Evolutionary conservation across 495 filamentous ascomycete genomes (phyloP).

Genomic region (Alectoria sarmentosa): DNA sequence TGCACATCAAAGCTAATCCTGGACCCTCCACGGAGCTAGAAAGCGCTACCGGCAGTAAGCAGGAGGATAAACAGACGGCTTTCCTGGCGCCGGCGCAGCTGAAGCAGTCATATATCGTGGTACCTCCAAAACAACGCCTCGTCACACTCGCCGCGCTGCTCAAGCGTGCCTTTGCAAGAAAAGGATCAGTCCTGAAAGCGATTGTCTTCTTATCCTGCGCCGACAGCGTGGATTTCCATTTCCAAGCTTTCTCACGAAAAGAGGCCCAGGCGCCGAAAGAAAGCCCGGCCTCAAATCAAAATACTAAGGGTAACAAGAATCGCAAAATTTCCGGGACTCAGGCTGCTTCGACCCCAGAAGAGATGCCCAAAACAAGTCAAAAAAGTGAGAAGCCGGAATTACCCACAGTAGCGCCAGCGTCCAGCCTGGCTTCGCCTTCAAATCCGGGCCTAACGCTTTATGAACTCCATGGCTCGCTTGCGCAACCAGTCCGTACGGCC

Average conservation of each 20-base stretch:
- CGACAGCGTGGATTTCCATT: constrained; percentile 95
- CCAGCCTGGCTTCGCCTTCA: constrained; percentile 42
- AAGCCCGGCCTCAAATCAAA: constrained; percentile 4
- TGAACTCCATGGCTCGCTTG: constrained; percentile 88
- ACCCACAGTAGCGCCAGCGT: constrained; percentile 44
- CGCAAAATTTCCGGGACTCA: constrained; percentile 23
- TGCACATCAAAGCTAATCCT: constrained; percentile 70
- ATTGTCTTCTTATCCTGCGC: constrained; percentile 97
- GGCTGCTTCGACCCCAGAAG: background rate
- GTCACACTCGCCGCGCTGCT: constrained; percentile 79
- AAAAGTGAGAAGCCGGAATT: constrained; percentile 26
- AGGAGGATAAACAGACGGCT: constrained; percentile 43
- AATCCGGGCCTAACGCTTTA: constrained; percentile 59
- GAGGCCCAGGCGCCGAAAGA: constrained; percentile 29
- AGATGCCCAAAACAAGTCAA: constrained; percentile 6
- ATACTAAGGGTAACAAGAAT: constrained; percentile 17
- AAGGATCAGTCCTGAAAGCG: constrained; percentile 84
- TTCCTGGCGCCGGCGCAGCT: constrained; percentile 91
- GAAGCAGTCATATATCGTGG: constrained; percentile 80
- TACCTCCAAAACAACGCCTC: constrained; percentile 80
- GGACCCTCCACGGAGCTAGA: constrained; percentile 2
- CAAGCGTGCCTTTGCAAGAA: constrained; percentile 76
- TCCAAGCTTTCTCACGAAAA: constrained; percentile 64
- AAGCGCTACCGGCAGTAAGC: background rate
- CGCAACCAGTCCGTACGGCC: constrained; percentile 75